Evolutionary conservation across 1,139 yeast species (phyloP).

Genomic region (Pichia sp.): DNA sequence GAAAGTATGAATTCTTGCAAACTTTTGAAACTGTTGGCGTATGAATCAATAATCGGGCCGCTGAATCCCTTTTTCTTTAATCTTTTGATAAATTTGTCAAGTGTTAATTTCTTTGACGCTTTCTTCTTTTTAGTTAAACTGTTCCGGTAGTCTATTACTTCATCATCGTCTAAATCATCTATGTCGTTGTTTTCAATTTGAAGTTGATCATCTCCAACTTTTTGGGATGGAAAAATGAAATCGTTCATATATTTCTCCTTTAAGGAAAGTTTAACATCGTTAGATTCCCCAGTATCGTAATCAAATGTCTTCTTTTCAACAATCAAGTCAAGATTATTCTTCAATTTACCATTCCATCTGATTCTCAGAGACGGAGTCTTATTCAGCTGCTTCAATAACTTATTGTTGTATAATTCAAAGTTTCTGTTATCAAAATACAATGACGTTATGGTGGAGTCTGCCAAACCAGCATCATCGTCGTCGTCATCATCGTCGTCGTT

Average conservation of each 20-base stretch:
- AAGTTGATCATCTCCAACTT: slow-evolving; percentile 1
- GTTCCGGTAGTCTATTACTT: slow-evolving; percentile 15
- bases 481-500: slow-evolving; percentile 35
- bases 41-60: slow-evolving; percentile 46
- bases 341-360: slow-evolving; percentile 85
- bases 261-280: slow-evolving; percentile 55
- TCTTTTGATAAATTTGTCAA: slow-evolving; percentile 41
- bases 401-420: slow-evolving; percentile 82
- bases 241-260: slow-evolving; percentile 77
- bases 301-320: slow-evolving; percentile 73
- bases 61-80: slow-evolving; percentile 55
- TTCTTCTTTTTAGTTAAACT: slow-evolving; percentile 12
- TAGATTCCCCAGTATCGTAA: slow-evolving; percentile 53
- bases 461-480: slow-evolving; percentile 38
- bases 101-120: slow-evolving; percentile 25
- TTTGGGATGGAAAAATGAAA: slow-evolving; percentile 38
- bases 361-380: slow-evolving; percentile 75
- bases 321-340: slow-evolving; percentile 70
- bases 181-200: slow-evolving; percentile 5
- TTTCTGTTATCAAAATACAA: slow-evolving; percentile 81
- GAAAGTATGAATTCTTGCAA: slow-evolving; percentile 62
- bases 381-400: slow-evolving; percentile 66
- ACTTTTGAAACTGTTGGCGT: slow-evolving; percentile 51
- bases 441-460: slow-evolving; percentile 81
- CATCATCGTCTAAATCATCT: slow-evolving; percentile 22